phyloP scores from a whole-genome alignment of 2,329 filamentous ascomycete species.

The Ambrosiella beaveri region DNA sequence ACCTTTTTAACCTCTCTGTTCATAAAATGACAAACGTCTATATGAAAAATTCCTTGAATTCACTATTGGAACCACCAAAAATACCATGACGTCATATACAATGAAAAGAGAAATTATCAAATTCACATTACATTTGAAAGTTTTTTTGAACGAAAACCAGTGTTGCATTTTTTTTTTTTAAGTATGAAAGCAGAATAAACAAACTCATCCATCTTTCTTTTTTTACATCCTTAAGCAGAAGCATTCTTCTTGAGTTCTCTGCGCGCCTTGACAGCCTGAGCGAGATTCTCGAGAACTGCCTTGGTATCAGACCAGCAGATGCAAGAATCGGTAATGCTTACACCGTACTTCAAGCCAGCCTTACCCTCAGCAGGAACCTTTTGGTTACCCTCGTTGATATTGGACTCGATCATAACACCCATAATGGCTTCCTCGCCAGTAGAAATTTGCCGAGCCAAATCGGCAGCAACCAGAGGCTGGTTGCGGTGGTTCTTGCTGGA shows the following conservation, averaged over 20 bases:
- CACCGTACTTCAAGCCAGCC: constrained; percentile 72
- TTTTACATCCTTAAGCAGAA: not conserved
- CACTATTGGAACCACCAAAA: too few relatives aligned
- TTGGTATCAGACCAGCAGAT: constrained; percentile 89
- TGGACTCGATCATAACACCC: constrained; percentile 98
- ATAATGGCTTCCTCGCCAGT: constrained; percentile 75
- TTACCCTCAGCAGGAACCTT: constrained; percentile 83
- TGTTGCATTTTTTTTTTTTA: constrained; percentile 14
- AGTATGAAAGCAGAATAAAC: too few relatives aligned
- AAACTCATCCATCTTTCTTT: not conserved
- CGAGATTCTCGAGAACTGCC: constrained; percentile 57
- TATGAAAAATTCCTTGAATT: too few relatives aligned
- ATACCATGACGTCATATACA: too few relatives aligned
- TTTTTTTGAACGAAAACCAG: too few relatives aligned
- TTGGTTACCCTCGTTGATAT: constrained; percentile 86
- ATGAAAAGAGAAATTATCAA: too few relatives aligned
- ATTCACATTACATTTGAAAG: too few relatives aligned
- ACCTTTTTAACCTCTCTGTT: too few relatives aligned
- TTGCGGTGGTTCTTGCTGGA: constrained; percentile 93
- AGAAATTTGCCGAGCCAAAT: constrained; percentile 67
- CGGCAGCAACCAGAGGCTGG: constrained; percentile 80
- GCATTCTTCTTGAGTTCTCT: constrained; percentile 26
- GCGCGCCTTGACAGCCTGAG: constrained; percentile 61
- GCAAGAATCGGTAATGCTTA: constrained; percentile 95
- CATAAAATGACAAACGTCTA: too few relatives aligned